Evolutionary conservation across 345 rosid species (phyloP).

Genomic region (Populus ilicifolia): DNA sequence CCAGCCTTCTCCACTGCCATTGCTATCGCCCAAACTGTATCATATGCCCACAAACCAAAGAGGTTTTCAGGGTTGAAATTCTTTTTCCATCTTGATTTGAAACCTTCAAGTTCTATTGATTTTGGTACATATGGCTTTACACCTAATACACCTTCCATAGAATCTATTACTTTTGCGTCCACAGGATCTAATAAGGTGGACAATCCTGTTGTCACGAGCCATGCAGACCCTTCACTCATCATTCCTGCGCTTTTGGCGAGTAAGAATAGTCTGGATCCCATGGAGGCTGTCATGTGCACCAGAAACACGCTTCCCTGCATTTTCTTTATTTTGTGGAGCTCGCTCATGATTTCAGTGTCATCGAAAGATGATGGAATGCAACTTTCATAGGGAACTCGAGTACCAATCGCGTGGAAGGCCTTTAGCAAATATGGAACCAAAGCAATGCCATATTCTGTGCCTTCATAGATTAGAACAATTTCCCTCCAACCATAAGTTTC

Average conservation of each 20-base stretch:
- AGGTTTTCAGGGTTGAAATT: background rate
- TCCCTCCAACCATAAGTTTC: background rate
- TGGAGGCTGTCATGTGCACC: constrained; percentile 14
- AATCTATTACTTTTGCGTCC: background rate
- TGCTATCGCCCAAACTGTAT: constrained; percentile 39
- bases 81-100: constrained; percentile 23
- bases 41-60: constrained; percentile 40
- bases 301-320: background rate
- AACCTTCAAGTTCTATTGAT: constrained; percentile 15
- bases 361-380: background rate
- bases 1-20: constrained; percentile 26
- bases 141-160: constrained; percentile 31
- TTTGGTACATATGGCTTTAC: constrained; percentile 18
- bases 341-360: background rate
- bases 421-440: constrained; percentile 13
- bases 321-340: background rate
- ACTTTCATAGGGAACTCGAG: background rate
- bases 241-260: constrained; percentile 7
- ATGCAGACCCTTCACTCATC: constrained; percentile 27
- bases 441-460: constrained; percentile 18
- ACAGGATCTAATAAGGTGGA: constrained; percentile 12
- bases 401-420: constrained; percentile 5
- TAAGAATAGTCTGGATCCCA: constrained; percentile 8
- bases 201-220: constrained; percentile 20
- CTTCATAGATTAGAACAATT: constrained; percentile 19